A percentile compares a stretch with the other conserved stretches of the same genome.
Evolutionary conservation across 1,284 basidiomycete species (phyloP).

Genomic region (Fistulinella staudtii): DNA sequence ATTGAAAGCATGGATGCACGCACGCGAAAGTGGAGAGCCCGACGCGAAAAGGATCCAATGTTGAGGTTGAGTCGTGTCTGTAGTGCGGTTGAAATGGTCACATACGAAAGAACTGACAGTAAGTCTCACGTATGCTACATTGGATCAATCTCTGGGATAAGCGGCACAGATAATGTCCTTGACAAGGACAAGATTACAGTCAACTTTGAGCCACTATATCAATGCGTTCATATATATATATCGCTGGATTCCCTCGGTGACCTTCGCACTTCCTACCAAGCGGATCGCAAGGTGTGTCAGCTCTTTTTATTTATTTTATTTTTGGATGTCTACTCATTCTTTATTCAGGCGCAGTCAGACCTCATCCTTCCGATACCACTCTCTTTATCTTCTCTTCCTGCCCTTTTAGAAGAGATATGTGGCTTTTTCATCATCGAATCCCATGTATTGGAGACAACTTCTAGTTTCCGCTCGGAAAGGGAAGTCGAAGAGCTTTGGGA

Average conservation of each 20-base stretch:
- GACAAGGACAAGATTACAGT: slow-evolving; percentile 87
- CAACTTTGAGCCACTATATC: slow-evolving; percentile 93
- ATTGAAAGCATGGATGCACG: slow-evolving; percentile 88
- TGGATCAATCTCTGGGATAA: slow-evolving; percentile 1
- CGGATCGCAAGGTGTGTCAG: slow-evolving; percentile 80
- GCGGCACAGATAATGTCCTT: slow-evolving; percentile 74
- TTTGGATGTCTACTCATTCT: slow-evolving; percentile 11
- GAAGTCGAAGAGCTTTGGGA: slow-evolving; percentile 99
- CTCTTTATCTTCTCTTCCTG: slow-evolving; percentile 51
- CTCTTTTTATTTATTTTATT: slow-evolving; percentile 3
- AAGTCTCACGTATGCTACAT: slow-evolving; percentile 31
- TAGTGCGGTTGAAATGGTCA: slow-evolving; percentile 90
- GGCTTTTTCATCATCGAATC: slow-evolving; percentile 98
- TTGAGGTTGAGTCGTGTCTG: slow-evolving; percentile 83
- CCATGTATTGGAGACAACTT: slow-evolving; percentile 87
- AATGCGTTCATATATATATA: slow-evolving; percentile 97
- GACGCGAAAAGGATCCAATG: slow-evolving; percentile 75
- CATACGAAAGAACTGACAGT: slow-evolving; percentile 95
- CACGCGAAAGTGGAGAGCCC: slow-evolving; percentile 78
- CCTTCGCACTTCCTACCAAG: slow-evolving; percentile 89
- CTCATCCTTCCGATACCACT: slow-evolving; percentile 81
- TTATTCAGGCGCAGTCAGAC: slow-evolving; percentile 87
- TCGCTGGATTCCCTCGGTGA: slow-evolving; percentile 87
- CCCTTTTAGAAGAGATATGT: slow-evolving; percentile 89
- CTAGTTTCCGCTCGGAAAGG: slow-evolving; percentile 79